Percentiles rank a stretch among this genome's conserved stretches.
phyloP scores from a whole-genome alignment of 768 basidiomycete genomes.

The Suillus americanus region DNA sequence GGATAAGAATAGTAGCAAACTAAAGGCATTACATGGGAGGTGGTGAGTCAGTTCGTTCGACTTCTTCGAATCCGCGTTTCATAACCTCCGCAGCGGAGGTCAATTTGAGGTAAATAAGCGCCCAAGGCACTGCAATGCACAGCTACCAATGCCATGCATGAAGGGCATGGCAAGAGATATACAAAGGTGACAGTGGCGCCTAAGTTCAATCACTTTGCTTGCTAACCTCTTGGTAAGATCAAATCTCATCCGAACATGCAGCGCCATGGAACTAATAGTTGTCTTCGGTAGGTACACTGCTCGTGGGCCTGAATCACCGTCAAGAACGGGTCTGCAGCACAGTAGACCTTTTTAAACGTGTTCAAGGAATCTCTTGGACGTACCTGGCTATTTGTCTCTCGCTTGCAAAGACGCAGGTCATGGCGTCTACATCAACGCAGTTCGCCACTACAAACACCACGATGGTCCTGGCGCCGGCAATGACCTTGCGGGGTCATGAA shows the following conservation, averaged over 20 bases:
- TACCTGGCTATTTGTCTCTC: too few species aligned
- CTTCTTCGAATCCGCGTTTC: not conserved
- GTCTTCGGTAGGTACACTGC: not conserved
- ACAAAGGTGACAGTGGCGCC: not conserved
- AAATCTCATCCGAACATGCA: not conserved
- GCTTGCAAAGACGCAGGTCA: not conserved
- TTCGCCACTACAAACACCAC: too few species aligned
- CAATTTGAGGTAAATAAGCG: not conserved
- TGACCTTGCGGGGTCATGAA: not conserved
- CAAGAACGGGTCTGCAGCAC: not conserved
- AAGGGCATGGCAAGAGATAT: not conserved
- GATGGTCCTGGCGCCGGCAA: not conserved
- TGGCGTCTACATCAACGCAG: not conserved
- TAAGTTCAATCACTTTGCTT: too few species aligned
- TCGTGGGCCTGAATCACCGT: not conserved
- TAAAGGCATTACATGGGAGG: not conserved
- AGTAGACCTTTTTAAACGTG: not conserved
- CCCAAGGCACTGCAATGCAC: not conserved
- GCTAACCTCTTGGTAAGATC: not conserved
- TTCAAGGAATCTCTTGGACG: not conserved
- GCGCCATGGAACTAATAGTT: not conserved
- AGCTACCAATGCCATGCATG: not conserved
- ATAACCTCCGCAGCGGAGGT: not conserved
- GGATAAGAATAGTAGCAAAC: not conserved
- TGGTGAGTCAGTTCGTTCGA: not conserved